Base-by-base conservation (phyloP, 129 eudicot species). In the Lactuca sativa region DNA sequence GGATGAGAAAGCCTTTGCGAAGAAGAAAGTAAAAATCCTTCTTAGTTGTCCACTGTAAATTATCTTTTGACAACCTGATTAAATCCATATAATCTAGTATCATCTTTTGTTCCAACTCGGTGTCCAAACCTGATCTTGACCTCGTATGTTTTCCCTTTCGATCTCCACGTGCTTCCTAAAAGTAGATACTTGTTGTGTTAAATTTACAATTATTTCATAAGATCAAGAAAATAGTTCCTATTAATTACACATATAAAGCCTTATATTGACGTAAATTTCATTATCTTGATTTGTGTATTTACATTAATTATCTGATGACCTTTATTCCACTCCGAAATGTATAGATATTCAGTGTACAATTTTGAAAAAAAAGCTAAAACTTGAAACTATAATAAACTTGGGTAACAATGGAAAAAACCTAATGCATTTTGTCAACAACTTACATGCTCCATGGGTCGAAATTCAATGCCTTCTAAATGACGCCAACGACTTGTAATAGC, bases 1-100 rank as follows among this genome's bases (percentile, higher is more conserved):
- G 60, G 17, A 66, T 66, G 49, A 66, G 72, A 61, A 67, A 67
- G 33, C 72, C 72, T 67, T 34, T 67, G 61, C 72, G 62, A 51
- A 67, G 62, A 52, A 67, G 25, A 51, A 17, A 53, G 62, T 67
- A 67, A 9, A 67, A 48, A 33, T 67, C 72, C 16, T 52, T 53
- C 61, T 53, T 52, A 33, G 61, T 32, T 34, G 61, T 51, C 72
- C 72, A 67, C 37, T 52, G 49, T 33, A 67, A 33, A 32, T 13
- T 52, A 67, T 52, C 16, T 33, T 37, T 67, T 67, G 72, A 52
- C 72, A 59, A 52, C 48, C 33, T 67, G 47, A 67, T 52, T 16
- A 67, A 52, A 8, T 67, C 72, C 1, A 8, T 34, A 53, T 51
- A 67, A 47, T 67, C 61, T 8, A 25, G 32, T 1, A 61, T 44